Evolutionary conservation across 2,329 filamentous ascomycete species (phyloP), one percentile per base, ranked within the genome.

Genomic region (Talaromyces verruculosus): DNA sequence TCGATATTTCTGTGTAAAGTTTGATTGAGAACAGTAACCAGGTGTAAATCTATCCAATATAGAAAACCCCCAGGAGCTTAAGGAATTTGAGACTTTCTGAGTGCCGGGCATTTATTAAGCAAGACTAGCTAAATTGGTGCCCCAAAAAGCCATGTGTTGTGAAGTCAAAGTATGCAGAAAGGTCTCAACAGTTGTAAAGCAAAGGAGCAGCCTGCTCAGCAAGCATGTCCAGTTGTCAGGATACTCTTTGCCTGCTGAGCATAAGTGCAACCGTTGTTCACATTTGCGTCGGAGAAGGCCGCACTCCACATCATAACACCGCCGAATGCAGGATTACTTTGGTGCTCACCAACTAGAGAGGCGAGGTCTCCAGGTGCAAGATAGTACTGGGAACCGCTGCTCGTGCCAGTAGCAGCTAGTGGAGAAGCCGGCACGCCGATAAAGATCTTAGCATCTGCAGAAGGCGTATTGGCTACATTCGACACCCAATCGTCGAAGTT

Each of bases 231-330:
- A 43, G 41, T 43, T 17, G 41, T 43, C 41, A 83, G 72, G 43
- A 82, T 77, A 5, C 79, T 72, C 76, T 84, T 85, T 66, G 84
- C 82, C 74, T 81, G 80, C 58, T 78, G 75, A 1, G 78, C 76
- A 73, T 83, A 86, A 22, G 76, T 74, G 57, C 77, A 70, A n/a
- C 74, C 79, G 64, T 81, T 77, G 61, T 80, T 77, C 7, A 74
- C 65, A 70, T 85, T 86, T 59, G 76, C 75, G 11, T 78, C 73
- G n/a, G 80, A 80, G 13, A 78, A 77, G 1, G 82, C 84, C 2
- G 84, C 83, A 62, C 87, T 84, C 83, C 84, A 88, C 6, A 88
- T 72, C 85, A 87, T 87, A 43, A 87, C 77, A 75, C 86, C 86
- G 49, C 84, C 86, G 68, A 87, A 87, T 1, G 73, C 75, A 22